Percentiles rank a stretch among this genome's conserved stretches.
phyloP scores from a whole-genome alignment of 129 eudicot species.

The Flaveria bidentis region DNA sequence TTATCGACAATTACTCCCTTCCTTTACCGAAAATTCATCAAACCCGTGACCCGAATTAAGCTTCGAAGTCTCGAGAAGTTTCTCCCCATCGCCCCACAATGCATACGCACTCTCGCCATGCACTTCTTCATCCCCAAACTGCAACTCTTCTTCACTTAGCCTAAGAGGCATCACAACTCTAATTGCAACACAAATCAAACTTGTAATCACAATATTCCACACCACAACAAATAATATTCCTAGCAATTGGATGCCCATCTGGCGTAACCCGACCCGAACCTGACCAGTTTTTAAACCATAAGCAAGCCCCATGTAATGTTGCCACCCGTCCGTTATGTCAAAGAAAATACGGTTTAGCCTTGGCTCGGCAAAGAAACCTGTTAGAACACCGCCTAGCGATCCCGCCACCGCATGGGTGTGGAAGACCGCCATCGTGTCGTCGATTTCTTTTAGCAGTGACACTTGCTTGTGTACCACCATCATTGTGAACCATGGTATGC shows the following conservation, averaged over 20 bases:
- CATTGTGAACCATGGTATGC: constrained; percentile 87
- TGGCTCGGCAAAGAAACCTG: constrained; percentile 62
- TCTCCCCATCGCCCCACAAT: constrained; percentile 47
- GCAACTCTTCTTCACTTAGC: constrained; percentile 47
- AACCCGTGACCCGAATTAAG: constrained; percentile 43
- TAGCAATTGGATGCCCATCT: constrained; percentile 50
- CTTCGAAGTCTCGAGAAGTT: constrained; percentile 38
- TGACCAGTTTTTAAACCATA: constrained; percentile 44
- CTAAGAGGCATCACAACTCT: constrained; percentile 44
- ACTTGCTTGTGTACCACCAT: constrained; percentile 74
- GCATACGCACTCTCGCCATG: constrained; percentile 65
- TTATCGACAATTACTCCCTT: constrained; percentile 26
- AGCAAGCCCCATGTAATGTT: constrained; percentile 49
- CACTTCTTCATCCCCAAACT: constrained; percentile 51
- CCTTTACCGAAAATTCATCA: constrained; percentile 34
- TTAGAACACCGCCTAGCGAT: constrained; percentile 57
- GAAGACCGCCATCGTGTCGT: constrained; percentile 78
- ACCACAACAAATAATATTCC: constrained; percentile 52
- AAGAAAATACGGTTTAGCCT: constrained; percentile 52
- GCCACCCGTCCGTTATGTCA: constrained; percentile 39
- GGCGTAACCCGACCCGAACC: constrained; percentile 42
- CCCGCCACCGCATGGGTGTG: constrained; percentile 87
- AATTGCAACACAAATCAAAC: constrained; percentile 50
- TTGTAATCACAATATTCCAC: constrained; percentile 49
- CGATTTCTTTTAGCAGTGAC: constrained; percentile 54